phyloP scores from a whole-genome alignment of 2,329 filamentous ascomycete genomes.

The Amesomyces nigricolor region DNA sequence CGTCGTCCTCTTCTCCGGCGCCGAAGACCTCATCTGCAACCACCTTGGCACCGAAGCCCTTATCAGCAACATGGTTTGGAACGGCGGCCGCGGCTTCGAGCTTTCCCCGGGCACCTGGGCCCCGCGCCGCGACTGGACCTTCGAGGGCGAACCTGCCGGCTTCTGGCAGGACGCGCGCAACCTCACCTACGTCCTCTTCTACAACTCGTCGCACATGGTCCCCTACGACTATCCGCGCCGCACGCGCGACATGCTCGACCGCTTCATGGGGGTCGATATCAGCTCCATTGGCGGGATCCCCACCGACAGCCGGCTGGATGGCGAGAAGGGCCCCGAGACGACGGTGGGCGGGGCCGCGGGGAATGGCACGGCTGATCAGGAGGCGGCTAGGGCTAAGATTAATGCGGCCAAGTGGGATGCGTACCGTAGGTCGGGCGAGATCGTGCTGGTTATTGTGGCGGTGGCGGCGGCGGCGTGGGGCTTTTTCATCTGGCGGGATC shows the following conservation, averaged over 20 bases:
- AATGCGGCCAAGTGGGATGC: constrained; percentile 82
- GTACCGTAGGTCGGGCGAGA: constrained; percentile 81
- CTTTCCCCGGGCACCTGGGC: constrained; percentile 80
- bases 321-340: constrained; percentile 73
- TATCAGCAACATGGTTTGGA: constrained; percentile 88
- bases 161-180: constrained; percentile 95
- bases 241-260: constrained; percentile 91
- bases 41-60: constrained; percentile 88
- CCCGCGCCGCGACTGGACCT: constrained; percentile 88
- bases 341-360: constrained; percentile 64
- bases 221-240: constrained; percentile 87
- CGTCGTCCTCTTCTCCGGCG: constrained; percentile 84
- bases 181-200: constrained; percentile 89
- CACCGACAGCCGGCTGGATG: constrained; percentile 74
- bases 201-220: constrained; percentile 97
- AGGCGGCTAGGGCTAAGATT: constrained; percentile 65
- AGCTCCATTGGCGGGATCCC: constrained; percentile 77
- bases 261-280: constrained; percentile 92
- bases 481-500: constrained; percentile 61
- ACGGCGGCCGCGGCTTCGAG: constrained; percentile 87
- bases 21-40: constrained; percentile 94
- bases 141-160: constrained; percentile 80
- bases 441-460: constrained; percentile 74
- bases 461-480: constrained; percentile 70
- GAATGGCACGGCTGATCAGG: constrained; percentile 55